phyloP scores from a whole-genome alignment of 2,329 filamentous ascomycete species.

The Pseudogymnoascus sp. region DNA sequence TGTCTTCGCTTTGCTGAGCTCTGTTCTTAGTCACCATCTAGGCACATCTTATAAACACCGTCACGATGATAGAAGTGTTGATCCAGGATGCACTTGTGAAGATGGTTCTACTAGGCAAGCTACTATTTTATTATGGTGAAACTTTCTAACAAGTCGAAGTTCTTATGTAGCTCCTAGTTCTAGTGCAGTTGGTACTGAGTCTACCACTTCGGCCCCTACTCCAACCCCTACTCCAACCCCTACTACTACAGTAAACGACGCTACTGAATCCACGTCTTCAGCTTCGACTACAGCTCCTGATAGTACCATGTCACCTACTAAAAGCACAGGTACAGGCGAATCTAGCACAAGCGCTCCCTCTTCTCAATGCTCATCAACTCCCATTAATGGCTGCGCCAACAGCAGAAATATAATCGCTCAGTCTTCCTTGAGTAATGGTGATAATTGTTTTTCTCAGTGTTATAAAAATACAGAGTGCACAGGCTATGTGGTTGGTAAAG shows the following conservation, averaged over 20 bases:
- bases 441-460: not conserved
- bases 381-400: not conserved
- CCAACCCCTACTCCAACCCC: not conserved
- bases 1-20: not conserved
- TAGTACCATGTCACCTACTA: not conserved
- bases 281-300: not conserved
- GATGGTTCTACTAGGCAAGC: not conserved
- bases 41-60: not conserved
- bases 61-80: not conserved
- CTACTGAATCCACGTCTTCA: not conserved
- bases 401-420: not conserved
- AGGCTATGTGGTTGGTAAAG: not conserved
- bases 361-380: not conserved
- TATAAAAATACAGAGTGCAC: not conserved
- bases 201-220: not conserved
- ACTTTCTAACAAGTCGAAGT: not conserved
- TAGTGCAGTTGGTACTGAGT: not conserved
- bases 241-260: not conserved
- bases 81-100: not conserved
- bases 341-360: not conserved
- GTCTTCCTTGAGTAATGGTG: not conserved
- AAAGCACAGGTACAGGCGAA: not conserved
- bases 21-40: not conserved
- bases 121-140: not conserved
- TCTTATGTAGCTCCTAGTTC: not conserved